These are phyloP conservation scores for Epichloe aotearoae DNA, from an alignment of 2,329 filamentous ascomycete species.

Conservation along the genomic window DNA sequence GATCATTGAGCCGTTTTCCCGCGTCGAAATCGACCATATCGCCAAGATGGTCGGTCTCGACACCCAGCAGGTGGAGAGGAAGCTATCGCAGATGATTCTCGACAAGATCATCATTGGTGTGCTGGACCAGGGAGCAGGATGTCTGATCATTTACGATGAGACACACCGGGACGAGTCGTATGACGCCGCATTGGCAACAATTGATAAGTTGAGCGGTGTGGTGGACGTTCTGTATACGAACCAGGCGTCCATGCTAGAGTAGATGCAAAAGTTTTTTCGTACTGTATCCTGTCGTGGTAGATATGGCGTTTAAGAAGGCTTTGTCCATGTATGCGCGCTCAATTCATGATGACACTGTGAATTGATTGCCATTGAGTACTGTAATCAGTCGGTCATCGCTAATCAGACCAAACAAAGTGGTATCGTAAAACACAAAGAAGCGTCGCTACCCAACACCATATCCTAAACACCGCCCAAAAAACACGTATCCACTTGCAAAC, in stretches of 20 bases:
- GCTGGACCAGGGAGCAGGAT: conserved; percentile 92
- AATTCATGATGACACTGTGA: too few relatives aligned
- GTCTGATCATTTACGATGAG: conserved; percentile 94
- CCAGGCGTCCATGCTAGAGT: conserved; percentile 92
- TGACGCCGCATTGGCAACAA: conserved; percentile 84
- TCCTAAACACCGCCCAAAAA: too few relatives aligned
- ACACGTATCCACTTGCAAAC: too few relatives aligned
- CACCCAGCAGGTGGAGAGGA: conserved; percentile 92
- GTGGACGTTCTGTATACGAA: conserved; percentile 97
- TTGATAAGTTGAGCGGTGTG: conserved; percentile 93
- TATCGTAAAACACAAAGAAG: conserved; percentile 6
- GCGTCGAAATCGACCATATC: conserved; percentile 92
- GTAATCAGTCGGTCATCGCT: too few relatives aligned
- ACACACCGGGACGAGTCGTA: conserved; percentile 86
- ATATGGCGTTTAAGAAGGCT: conserved; percentile 14
- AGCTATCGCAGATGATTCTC: conserved; percentile 98
- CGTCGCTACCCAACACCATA: too few relatives aligned
- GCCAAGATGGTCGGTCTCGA: conserved; percentile 96
- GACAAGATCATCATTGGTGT: conserved; percentile 98
- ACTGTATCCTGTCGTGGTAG: conserved; percentile 19
- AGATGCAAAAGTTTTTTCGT: conserved; percentile 15
- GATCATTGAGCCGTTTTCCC: conserved; percentile 96
- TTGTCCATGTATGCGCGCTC: conserved; percentile 6
- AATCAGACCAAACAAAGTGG: conserved; percentile 1
- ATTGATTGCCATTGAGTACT: too few relatives aligned